Conservation (phyloP, 805 yeast species). For the Metschnikowia continentalis region DNA sequence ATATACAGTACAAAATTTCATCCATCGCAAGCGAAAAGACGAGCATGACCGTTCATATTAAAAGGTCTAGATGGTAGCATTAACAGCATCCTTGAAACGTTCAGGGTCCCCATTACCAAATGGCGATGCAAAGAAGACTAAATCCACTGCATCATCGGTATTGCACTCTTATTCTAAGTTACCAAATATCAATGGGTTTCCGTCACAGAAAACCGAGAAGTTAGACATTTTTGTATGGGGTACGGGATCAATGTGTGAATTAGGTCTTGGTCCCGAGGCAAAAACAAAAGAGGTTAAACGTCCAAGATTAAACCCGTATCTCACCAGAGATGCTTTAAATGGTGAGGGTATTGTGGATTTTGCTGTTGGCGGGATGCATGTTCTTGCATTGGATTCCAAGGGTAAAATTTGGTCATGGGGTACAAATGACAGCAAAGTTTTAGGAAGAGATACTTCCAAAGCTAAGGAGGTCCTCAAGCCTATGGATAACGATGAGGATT, state of each 20-base stretch:
- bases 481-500: constrained; percentile 50
- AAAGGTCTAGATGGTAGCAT: constrained; percentile 39
- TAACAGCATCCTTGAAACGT: constrained; percentile 34
- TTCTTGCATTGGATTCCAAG: constrained; percentile 70
- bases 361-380: constrained; percentile 96
- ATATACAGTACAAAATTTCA: not conserved
- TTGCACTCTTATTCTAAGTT: constrained; percentile 47
- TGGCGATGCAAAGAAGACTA: constrained; percentile 23
- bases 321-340: constrained; percentile 45
- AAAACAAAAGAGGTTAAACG: constrained; percentile 91
- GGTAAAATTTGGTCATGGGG: constrained; percentile 98
- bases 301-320: constrained; percentile 83
- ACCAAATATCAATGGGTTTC: constrained; percentile 42
- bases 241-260: constrained; percentile 94
- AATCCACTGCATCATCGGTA: constrained; percentile 38
- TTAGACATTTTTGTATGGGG: constrained; percentile 93
- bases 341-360: constrained; percentile 73
- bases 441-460: constrained; percentile 79
- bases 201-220: constrained; percentile 38
- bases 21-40: constrained; percentile 1
- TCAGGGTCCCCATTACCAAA: constrained; percentile 16
- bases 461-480: constrained; percentile 62
- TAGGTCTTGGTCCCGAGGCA: constrained; percentile 95
- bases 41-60: not conserved
- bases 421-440: constrained; percentile 83